Percentiles rank a stretch among this genome's conserved stretches.
phyloP scores from a whole-genome alignment of 2,329 filamentous ascomycete species.

The Raffaelea deltoideospora region DNA sequence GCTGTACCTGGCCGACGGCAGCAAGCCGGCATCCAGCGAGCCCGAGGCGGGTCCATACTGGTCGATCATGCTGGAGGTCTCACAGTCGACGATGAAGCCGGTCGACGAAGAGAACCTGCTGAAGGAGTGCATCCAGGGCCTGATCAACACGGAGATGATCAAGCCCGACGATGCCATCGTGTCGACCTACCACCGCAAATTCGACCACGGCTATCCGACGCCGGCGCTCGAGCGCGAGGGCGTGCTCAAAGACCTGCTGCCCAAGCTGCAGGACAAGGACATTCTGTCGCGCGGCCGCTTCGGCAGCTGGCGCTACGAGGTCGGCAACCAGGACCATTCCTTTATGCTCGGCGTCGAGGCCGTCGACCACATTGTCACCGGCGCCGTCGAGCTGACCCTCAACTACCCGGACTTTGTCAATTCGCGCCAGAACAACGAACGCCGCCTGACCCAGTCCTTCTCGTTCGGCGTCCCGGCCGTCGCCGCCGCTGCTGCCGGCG shows the following conservation, averaged over 20 bases:
- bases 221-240: conserved; percentile 90
- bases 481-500: conserved; percentile 15
- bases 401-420: conserved; percentile 98
- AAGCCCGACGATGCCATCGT: conserved; percentile 84
- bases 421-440: conserved; percentile 51
- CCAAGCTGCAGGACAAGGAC: conserved; percentile 77
- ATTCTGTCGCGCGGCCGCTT: conserved; percentile 96
- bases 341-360: conserved; percentile 97
- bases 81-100: conserved; percentile 88
- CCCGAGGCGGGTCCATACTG: conserved; percentile 88
- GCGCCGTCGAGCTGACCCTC: conserved; percentile 78
- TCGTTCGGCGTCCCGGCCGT: conserved; percentile 19
- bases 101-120: conserved; percentile 76
- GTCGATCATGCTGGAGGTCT: conserved; percentile 99
- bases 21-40: conserved; percentile 56
- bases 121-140: conserved; percentile 83
- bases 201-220: conserved; percentile 97
- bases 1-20: conserved; percentile 70
- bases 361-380: conserved; percentile 77
- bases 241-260: conserved; percentile 80
- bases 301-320: conserved; percentile 94
- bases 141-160: conserved; percentile 97
- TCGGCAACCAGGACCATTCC: conserved; percentile 91
- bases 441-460: conserved; percentile 39
- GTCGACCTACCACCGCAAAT: conserved; percentile 93